Evolutionary conservation across 176 grass and related monocot species (phyloP).

Genomic region (Oryza glumipatula): DNA sequence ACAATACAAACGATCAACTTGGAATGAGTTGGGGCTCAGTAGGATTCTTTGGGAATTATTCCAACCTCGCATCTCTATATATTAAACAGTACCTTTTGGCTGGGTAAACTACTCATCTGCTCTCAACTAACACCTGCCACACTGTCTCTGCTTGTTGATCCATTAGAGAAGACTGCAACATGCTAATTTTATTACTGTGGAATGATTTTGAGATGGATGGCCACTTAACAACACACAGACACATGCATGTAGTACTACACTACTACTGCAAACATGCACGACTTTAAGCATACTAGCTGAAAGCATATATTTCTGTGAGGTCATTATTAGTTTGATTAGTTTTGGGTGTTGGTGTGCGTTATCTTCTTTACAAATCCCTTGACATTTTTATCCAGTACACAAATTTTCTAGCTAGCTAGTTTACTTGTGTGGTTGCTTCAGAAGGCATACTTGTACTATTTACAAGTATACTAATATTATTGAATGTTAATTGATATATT

Average conservation of each 20-base stretch:
- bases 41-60: conserved; percentile 44
- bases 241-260: neutral
- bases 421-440: neutral
- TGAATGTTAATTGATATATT: neutral
- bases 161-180: conserved; percentile 19
- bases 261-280: neutral
- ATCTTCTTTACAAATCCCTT: neutral
- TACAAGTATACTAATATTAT: neutral
- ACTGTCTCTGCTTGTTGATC: conserved; percentile 28
- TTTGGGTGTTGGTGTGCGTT: neutral
- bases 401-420: neutral
- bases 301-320: neutral
- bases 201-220: neutral
- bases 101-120: conserved; percentile 33
- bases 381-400: neutral
- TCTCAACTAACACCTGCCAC: conserved; percentile 46
- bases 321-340: neutral
- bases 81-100: conserved; percentile 6
- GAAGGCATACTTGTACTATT: neutral
- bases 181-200: conserved; percentile 34
- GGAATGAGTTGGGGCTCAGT: conserved; percentile 44
- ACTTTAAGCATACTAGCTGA: conserved; percentile 1
- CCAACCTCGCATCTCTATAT: neutral
- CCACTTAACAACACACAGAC: conserved; percentile 7
- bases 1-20: conserved; percentile 15